phyloP scores from a whole-genome alignment of 2,329 filamentous ascomycete species.

The Chalara sp. region DNA sequence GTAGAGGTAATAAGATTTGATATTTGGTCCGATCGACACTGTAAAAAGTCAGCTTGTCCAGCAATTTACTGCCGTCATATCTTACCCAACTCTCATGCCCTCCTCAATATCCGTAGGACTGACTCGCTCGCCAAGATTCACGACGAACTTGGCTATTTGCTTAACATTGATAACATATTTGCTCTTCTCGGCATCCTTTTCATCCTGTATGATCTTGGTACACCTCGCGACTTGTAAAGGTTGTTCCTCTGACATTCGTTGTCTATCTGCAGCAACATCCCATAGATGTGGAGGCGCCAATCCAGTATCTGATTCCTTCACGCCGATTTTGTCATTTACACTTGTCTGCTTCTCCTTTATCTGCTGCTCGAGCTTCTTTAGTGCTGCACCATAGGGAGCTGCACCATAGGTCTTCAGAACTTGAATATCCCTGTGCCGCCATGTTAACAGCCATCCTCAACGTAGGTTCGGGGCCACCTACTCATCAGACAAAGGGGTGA shows the following conservation, averaged over 20 bases:
- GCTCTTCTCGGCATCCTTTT: constrained; percentile 93
- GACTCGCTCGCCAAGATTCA: constrained; percentile 93
- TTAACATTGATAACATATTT: constrained; percentile 99
- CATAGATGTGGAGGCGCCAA: constrained; percentile 97
- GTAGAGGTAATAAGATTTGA: constrained; percentile 92
- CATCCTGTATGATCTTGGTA: constrained; percentile 98
- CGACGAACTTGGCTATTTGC: constrained; percentile 99
- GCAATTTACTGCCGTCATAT: constrained; percentile 9
- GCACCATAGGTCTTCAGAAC: constrained; percentile 98
- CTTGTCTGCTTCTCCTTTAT: constrained; percentile 99
- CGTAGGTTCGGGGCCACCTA: constrained; percentile 40
- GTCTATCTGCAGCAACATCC: constrained; percentile 95
- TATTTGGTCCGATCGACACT: constrained; percentile 97
- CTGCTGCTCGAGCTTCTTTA: constrained; percentile 98
- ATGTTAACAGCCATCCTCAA: neutral
- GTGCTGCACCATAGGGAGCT: constrained; percentile 83
- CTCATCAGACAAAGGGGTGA: constrained; percentile 94
- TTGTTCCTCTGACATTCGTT: constrained; percentile 98
- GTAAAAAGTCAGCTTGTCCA: constrained; percentile 13
- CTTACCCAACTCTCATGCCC: constrained; percentile 88
- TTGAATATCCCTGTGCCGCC: constrained; percentile 79
- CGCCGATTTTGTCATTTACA: constrained; percentile 96
- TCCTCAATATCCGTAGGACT: constrained; percentile 99
- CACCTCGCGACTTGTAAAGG: constrained; percentile 94
- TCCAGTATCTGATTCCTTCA: constrained; percentile 96